phyloP scores from a whole-genome alignment of 2,329 filamentous ascomycete genomes.

The Arthroderma uncinatum region DNA sequence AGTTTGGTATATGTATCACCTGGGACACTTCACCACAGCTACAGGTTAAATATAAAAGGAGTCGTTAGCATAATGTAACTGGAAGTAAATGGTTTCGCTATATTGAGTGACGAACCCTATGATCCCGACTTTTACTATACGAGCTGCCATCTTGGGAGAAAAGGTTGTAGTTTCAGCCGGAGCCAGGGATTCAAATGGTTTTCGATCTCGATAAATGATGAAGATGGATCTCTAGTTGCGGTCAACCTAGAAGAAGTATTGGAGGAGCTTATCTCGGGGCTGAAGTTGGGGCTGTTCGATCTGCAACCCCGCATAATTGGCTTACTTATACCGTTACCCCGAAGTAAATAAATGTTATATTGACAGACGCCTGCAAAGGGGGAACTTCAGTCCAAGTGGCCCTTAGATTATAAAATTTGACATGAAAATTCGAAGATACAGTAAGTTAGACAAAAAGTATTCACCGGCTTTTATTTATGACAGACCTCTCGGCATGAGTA shows the following conservation, averaged over 20 bases:
- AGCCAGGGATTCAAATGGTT: background rate
- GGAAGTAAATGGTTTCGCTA: background rate
- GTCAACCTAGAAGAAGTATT: background rate
- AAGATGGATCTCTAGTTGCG: background rate
- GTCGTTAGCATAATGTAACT: background rate
- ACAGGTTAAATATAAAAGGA: background rate
- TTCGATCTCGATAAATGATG: background rate
- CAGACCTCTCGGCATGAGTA: too few species aligned
- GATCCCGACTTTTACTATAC: background rate
- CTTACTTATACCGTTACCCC: background rate
- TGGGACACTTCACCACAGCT: conserved; percentile 12
- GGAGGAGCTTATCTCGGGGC: background rate
- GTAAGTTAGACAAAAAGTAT: too few species aligned
- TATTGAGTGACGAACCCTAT: background rate
- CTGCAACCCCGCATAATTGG: background rate
- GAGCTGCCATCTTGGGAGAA: background rate
- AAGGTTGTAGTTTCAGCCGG: background rate
- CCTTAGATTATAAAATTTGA: background rate
- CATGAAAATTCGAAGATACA: too few species aligned
- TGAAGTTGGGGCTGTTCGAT: background rate
- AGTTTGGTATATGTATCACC: conserved; percentile 12
- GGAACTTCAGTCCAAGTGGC: background rate
- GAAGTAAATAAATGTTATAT: background rate
- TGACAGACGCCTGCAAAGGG: background rate
- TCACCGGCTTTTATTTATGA: too few species aligned